Percentiles rank a stretch among this genome's conserved stretches.
Evolutionary conservation across 169 alveolate species (phyloP).

Genomic region (Sarcocystis neurona): DNA sequence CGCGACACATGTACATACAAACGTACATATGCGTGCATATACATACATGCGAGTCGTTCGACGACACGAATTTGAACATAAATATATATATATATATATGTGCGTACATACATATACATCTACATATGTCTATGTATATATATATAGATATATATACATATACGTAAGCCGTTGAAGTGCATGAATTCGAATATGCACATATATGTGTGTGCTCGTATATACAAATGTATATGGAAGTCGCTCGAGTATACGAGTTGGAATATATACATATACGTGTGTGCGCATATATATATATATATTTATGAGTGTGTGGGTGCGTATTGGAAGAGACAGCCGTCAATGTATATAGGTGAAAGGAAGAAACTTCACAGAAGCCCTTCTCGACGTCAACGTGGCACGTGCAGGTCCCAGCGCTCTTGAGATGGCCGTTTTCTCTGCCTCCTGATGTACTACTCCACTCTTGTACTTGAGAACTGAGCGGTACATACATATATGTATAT

Average conservation of each 20-base stretch:
- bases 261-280: too few species aligned
- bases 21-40: neutral
- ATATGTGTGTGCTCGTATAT: too few species aligned
- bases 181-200: too few species aligned
- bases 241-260: too few species aligned
- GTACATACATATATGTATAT: neutral
- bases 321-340: neutral
- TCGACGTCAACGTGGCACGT: neutral
- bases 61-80: neutral
- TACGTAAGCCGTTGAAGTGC: too few species aligned
- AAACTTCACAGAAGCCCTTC: neutral
- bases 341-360: neutral
- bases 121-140: neutral
- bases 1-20: neutral
- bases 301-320: neutral
- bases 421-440: neutral
- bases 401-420: neutral
- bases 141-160: neutral
- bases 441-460: neutral
- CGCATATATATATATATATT: neutral
- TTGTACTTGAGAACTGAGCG: neutral
- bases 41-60: neutral
- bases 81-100: neutral
- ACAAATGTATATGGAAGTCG: too few species aligned
- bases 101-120: constrained; percentile 9